Conservation (phyloP, 1,284 basidiomycete genomes). For the Naganishia liquefaciens region DNA sequence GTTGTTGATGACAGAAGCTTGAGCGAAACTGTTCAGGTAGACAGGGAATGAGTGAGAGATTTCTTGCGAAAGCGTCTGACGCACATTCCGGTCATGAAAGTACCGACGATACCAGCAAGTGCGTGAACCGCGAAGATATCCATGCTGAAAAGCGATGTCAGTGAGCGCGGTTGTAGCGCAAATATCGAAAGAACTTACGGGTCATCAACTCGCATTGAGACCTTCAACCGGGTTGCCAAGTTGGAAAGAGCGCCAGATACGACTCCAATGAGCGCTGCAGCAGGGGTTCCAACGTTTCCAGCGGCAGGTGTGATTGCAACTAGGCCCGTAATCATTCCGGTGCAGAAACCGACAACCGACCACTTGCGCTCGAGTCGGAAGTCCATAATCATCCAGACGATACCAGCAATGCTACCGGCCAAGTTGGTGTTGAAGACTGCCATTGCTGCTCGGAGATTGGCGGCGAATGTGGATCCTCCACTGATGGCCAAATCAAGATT, state of each 20-base stretch:
- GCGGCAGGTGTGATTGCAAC: constrained; percentile 76
- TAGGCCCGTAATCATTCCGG: constrained; percentile 65
- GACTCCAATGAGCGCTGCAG: constrained; percentile 69
- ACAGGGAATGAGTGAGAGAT: not conserved
- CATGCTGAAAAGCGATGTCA: constrained; percentile 37
- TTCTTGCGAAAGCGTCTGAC: not conserved
- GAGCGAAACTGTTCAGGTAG: constrained; percentile 69
- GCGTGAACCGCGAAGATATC: constrained; percentile 91
- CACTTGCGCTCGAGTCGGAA: constrained; percentile 75
- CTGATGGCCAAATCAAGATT: constrained; percentile 37
- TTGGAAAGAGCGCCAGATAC: constrained; percentile 76
- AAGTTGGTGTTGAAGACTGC: constrained; percentile 84
- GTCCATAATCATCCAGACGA: constrained; percentile 82
- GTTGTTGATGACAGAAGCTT: constrained; percentile 73
- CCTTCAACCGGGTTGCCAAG: constrained; percentile 78
- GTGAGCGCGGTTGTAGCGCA: not conserved
- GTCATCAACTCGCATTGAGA: constrained; percentile 52
- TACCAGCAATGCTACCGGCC: constrained; percentile 58
- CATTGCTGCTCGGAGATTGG: constrained; percentile 82
- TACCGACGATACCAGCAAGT: constrained; percentile 81
- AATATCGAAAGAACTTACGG: constrained; percentile 34
- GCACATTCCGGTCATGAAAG: constrained; percentile 59
- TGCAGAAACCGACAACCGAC: constrained; percentile 83
- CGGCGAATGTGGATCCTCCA: constrained; percentile 77
- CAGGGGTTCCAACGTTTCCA: constrained; percentile 56